Base-by-base conservation (phyloP, 345 rosid species). In the Iberis pinnata region DNA sequence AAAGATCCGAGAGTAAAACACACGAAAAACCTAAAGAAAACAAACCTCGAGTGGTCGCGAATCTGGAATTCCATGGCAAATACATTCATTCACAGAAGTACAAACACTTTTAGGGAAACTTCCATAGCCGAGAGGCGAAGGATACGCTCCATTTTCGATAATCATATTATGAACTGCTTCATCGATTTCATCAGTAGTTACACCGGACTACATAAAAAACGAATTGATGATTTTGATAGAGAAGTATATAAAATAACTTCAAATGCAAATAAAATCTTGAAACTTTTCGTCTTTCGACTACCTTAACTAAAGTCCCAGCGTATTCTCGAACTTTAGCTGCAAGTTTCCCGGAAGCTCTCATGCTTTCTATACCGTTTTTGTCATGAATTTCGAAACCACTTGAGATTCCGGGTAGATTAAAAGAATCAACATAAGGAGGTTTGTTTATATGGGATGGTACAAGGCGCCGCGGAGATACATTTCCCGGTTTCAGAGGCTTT, bases 101-200 rank as follows among this genome's bases (percentile, higher is more conserved):
- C 98, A 90, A 8, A 86, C 98, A 78, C 98, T 86, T 78, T 86
- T 86, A 2, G 98, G 98, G 64, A 90, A 90, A 42, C 96, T 92
- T 38, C 94, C 96, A 73, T 90, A 90, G 15, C 98, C 95, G 67
- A 90, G 94, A 44, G 96, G 98, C 1, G 96, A 90, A 9, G 96
- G 98, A 75, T 90, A 90, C 3, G 96, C 98, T 61, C 96, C 96
- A 59, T 82, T 90, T 53, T 86, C 89, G 42, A 90, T 79, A 54
- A 84, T 86, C 96, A 86, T 82, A 45, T 76, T 92, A 46, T 90
- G 98, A 62, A 90, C 96, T 0, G 87, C 92, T 76, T 82, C 70
- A 57, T 90, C 96, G 18, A 90, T 86, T 68, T 84, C 96, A 73
- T 90, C 96, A 1, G 96, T 90, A 45, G 58, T 84, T 43, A 83